Conservation (phyloP, 1,139 yeast species). For the Schwanniomyces etchellsii region DNA sequence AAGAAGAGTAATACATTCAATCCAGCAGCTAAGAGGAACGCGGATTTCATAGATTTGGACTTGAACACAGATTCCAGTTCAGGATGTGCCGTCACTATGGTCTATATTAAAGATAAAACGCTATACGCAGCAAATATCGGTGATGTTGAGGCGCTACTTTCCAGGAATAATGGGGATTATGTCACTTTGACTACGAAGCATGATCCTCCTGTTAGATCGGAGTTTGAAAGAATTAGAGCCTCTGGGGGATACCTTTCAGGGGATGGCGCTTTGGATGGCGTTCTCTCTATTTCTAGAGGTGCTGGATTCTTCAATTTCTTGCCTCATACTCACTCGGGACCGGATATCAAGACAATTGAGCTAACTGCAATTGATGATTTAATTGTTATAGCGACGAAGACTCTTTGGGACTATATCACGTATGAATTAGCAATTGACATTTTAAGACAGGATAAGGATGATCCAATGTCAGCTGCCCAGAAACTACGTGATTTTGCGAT, state of each 20-base stretch:
- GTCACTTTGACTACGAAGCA: constrained; percentile 70
- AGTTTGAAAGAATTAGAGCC: constrained; percentile 82
- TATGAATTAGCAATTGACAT: constrained; percentile 88
- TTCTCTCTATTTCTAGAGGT: constrained; percentile 79
- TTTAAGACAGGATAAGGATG: constrained; percentile 73
- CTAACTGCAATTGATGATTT: constrained; percentile 73
- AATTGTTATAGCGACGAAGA: constrained; percentile 79
- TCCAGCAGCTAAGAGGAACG: constrained; percentile 15
- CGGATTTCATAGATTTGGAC: constrained; percentile 41
- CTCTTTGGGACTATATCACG: constrained; percentile 80
- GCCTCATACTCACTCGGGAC: constrained; percentile 89
- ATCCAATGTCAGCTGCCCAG: constrained; percentile 91
- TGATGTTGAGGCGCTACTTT: constrained; percentile 77
- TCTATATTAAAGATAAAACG: constrained; percentile 66
- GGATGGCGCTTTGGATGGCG: constrained; percentile 82
- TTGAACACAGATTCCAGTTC: constrained; percentile 62
- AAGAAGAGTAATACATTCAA: constrained; percentile 26
- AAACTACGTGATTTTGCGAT: constrained; percentile 91
- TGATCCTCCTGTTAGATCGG: constrained; percentile 75
- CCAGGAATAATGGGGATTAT: constrained; percentile 79
- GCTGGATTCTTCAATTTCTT: constrained; percentile 83
- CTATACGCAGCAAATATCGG: constrained; percentile 88
- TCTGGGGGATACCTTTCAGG: constrained; percentile 89
- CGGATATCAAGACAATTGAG: constrained; percentile 61
- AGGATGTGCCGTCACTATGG: constrained; percentile 84